Base-by-base conservation (phyloP, 306 rosid genomes). In the Trifolium fragiferum region DNA sequence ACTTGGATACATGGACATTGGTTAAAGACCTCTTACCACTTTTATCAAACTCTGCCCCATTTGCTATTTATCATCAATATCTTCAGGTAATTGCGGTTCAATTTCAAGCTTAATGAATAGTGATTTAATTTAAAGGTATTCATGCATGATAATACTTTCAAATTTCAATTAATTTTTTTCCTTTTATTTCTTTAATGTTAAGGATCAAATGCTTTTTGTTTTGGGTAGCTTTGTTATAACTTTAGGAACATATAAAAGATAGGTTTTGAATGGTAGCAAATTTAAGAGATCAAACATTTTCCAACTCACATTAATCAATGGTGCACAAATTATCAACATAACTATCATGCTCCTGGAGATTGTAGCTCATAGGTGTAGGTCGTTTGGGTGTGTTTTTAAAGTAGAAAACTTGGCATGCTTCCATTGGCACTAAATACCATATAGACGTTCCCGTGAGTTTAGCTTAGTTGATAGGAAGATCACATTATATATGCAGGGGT, bases 51-150 rank as follows among this genome's bases (percentile, higher is more conserved):
- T 94, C 98, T 30, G 97, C 96, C 69, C 93, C 98, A 19, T 91
- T 94, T 87, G 91, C 90, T 21, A 90, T 91, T 77, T 94, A 90
- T 87, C 98, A 94, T 76, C 98, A 91, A 77, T 90, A 87, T 84
- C 88, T 91, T 83, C 94, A 94, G 97, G 98, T 94, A 66, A 68
- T 62, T 85, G 51, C 20, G 27, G 66, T 71, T 54, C 59, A 18
- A n/a, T 27, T 38, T 47, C 62, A 38, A 16, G 43, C 43, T 27
- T 27, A 27, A 27, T 27, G 58, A 53, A 19, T 66, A 51, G 66
- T 30, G 40, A 13, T 51, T 23, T 73, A 33, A 35, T 68, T 20
- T 50, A 37, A 46, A 41, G 19, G 10, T 19, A 2, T 73, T 46
- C 19, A 20, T 74, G 18, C 35, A 23, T 33, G 64, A 65, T 55